Evolutionary conservation across 345 rosid genomes (phyloP), one percentile per base, ranked within the genome.

Genomic region (Populus nigra): DNA sequence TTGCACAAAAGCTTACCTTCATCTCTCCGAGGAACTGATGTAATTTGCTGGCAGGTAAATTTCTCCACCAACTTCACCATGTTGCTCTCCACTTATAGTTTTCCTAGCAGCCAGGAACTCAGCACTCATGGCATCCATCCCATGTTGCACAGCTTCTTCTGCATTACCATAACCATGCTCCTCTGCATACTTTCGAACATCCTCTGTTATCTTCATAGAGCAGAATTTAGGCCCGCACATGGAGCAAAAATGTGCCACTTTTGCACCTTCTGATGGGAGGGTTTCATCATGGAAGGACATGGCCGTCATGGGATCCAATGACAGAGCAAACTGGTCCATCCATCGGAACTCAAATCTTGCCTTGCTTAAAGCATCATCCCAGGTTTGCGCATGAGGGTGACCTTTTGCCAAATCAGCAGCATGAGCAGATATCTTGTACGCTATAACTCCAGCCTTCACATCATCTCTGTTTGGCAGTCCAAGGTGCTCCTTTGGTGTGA

Each of bases 121-220:
- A 61, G 95, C 97, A 73, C 98, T 96, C 99, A 92, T 96, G 80
- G 96, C 92, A 68, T 92, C 93, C 99, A 94, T 96, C 61, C 99
- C 98, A 22, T 75, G 89, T 74, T 78, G 87, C 68, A 92, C 83
- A 22, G 98, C 99, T 90, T 96, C 99, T 77, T 94, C 99, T 8
- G 92, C 88, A 78, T 73, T 89, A 33, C 97, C 98, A 82, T 96
- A 93, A 76, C 98, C 98, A 83, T 96, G 95, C 88, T 92, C 93
- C 85, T 93, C 97, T 38, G 98, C 98, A 76, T 94, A 96, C 86
- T 89, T 96, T 31, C 99, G 83, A 77, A 96, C 94, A 76, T 96
- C 98, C 88, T 96, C 99, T 7, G 98, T 96, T 86, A 94, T 96
- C 98, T 90, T 96, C 99, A 96, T 96, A 13, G 99, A 96, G 89